Evolutionary conservation across 1,284 basidiomycete species (phyloP), one percentile per base, ranked within the genome.

Genomic region (Lentinus polychrous): DNA sequence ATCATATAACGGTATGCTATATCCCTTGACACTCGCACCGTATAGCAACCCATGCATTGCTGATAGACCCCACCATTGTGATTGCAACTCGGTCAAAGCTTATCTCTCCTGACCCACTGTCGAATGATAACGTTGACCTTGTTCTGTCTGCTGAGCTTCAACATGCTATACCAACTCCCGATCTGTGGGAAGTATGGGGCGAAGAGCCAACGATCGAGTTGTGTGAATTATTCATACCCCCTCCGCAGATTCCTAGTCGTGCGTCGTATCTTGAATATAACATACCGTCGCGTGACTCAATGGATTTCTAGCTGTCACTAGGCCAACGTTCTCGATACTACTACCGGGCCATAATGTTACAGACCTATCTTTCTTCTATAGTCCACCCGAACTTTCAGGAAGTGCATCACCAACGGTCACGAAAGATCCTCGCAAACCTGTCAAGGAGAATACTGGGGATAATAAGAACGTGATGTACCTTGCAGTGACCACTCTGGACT

Each of bases 191-290:
- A 45, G 65, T 70, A 37, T 79, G 78, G 68, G 76, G 77, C 1
- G 83, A 86, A 57, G 81, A 84, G 48, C 65, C 69, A 10, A 70
- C 63, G 6, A 77, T 89, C 52, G 77, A 84, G 35, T 52, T 88
- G 5, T 79, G 73, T 32, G 33, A 46, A 5, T 27, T 53, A 15
- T n/a, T 15, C 10, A 46, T 46, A 18, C 12, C 37, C 3, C 8
- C 35, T 17, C 35, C 23, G 4, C 18, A 39, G 37, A n/a, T 18
- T 24, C 17, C 22, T 4, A 27, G 27, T 27, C 27, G 27, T 27
- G 27, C 27, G 27, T 27, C 27, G n/a, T 27, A 27, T 10, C 27
- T 27, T 10, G 27, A 27, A 4, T 27, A 27, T 17, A 41, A n/a
- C 27, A 24, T 31, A 22, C 40, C 7, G 20, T 37, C 36, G n/a